These are phyloP conservation scores for Capsella rubella DNA, from an alignment of 441 rosid genomes.

Conservation along the genomic window DNA sequence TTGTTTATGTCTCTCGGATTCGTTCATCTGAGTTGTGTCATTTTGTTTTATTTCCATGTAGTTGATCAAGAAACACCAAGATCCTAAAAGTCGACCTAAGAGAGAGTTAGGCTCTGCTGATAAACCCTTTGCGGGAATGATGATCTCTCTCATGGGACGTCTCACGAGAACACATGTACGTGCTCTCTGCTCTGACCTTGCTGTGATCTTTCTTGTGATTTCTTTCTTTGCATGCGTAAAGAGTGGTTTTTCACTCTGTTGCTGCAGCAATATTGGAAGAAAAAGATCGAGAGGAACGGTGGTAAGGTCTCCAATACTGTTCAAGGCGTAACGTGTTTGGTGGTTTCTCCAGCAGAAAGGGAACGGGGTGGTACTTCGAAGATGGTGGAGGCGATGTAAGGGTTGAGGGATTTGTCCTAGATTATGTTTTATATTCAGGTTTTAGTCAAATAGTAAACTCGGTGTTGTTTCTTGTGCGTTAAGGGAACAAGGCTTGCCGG, in stretches of 20 bases:
- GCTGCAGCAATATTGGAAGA: constrained; percentile 71
- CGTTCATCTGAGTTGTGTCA: neutral
- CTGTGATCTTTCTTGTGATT: neutral
- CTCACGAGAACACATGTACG: constrained; percentile 73
- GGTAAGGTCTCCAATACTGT: constrained; percentile 68
- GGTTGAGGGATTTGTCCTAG: neutral
- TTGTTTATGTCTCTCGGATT: neutral
- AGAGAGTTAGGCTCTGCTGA: constrained; percentile 49
- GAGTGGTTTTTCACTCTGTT: neutral
- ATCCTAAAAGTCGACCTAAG: constrained; percentile 56
- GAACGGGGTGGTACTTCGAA: constrained; percentile 75
- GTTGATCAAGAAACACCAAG: constrained; percentile 46
- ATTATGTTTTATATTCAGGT: neutral
- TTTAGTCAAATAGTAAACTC: neutral
- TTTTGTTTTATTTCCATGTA: constrained; percentile 17
- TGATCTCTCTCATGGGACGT: constrained; percentile 73
- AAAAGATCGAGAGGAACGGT: constrained; percentile 63
- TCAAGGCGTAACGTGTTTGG: constrained; percentile 67
- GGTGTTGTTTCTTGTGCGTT: neutral
- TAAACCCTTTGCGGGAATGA: constrained; percentile 73
- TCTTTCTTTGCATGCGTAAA: neutral
- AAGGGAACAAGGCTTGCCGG: constrained; percentile 66
- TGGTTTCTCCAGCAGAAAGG: constrained; percentile 66
- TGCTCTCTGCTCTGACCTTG: neutral
- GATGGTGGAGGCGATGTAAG: constrained; percentile 78